Percentiles rank a stretch among this genome's conserved stretches.
Evolutionary conservation across 768 basidiomycete genomes (phyloP).

Genomic region (Trametes meyenii): DNA sequence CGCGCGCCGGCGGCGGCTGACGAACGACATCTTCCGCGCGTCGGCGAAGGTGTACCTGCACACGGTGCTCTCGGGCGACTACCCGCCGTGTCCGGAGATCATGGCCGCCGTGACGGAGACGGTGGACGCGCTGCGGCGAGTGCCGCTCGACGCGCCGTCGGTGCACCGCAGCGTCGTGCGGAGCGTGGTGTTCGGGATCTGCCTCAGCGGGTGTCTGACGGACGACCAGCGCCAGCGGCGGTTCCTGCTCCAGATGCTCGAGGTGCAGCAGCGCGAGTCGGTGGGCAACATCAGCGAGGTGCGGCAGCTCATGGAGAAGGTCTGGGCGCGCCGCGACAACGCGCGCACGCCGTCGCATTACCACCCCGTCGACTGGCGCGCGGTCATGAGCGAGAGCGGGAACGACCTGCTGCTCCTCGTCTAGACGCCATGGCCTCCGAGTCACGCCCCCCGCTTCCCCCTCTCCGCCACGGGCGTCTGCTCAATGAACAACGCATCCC

Average conservation of each 20-base stretch:
- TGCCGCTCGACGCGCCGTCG: slow-evolving; percentile 37
- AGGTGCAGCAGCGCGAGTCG: slow-evolving; percentile 48
- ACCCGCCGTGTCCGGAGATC: slow-evolving; percentile 68
- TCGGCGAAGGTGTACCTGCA: slow-evolving; percentile 76
- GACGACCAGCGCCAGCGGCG: slow-evolving; percentile 47
- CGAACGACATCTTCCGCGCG: slow-evolving; percentile 63
- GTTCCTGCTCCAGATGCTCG: slow-evolving; percentile 49
- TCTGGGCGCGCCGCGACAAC: slow-evolving; percentile 54
- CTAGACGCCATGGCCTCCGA: slow-evolving; percentile 32
- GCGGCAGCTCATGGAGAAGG: slow-evolving; percentile 50
- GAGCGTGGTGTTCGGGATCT: slow-evolving; percentile 79
- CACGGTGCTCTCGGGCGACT: slow-evolving; percentile 75
- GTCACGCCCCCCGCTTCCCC: neutral
- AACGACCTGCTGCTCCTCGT: slow-evolving; percentile 59
- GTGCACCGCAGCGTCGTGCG: slow-evolving; percentile 60
- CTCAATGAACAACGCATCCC: neutral
- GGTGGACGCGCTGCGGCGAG: slow-evolving; percentile 47
- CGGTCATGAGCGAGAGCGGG: slow-evolving; percentile 47
- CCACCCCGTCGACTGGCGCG: slow-evolving; percentile 62
- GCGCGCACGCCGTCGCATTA: slow-evolving; percentile 26
- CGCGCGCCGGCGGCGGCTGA: slow-evolving; percentile 38
- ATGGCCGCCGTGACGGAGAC: slow-evolving; percentile 54
- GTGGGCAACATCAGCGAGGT: slow-evolving; percentile 71
- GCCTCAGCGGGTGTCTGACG: slow-evolving; percentile 71
- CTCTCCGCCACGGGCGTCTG: neutral